phyloP scores from a whole-genome alignment of 495 filamentous ascomycete species.

The Immersiella caudata region DNA sequence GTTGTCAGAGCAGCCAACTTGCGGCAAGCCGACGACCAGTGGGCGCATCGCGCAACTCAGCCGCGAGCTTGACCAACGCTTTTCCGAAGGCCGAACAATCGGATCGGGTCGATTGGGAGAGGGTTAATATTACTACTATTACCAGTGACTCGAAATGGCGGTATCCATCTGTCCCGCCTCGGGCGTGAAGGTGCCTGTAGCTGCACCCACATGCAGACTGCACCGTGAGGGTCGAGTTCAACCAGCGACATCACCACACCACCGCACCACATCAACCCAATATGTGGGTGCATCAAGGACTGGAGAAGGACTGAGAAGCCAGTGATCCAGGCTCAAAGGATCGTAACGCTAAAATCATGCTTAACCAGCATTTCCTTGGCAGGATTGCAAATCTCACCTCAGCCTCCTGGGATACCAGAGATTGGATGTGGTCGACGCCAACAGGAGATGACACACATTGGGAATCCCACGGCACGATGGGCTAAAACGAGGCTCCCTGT shows the following conservation, averaged over 20 bases:
- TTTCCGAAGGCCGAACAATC: too few relatives aligned
- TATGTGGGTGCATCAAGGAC: too few relatives aligned
- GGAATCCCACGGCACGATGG: background rate
- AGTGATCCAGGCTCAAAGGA: slow-evolving; percentile 16
- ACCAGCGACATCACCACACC: background rate
- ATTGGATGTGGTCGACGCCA: background rate
- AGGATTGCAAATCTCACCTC: slow-evolving; percentile 13
- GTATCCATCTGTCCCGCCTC: background rate
- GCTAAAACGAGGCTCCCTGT: background rate
- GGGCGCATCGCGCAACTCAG: background rate
- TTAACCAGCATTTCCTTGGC: slow-evolving; percentile 40
- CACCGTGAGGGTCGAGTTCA: too few relatives aligned
- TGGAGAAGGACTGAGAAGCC: background rate
- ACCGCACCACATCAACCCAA: background rate
- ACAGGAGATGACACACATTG: background rate
- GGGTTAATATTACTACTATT: background rate
- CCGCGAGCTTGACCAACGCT: background rate
- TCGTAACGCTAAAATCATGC: slow-evolving; percentile 53
- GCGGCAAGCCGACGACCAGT: too few relatives aligned
- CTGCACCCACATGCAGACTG: background rate
- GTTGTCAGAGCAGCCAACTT: background rate
- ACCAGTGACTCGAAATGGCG: too few relatives aligned
- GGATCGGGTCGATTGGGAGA: background rate
- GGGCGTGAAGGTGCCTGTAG: background rate
- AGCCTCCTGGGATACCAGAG: background rate